Base-by-base conservation (phyloP, 2,329 filamentous ascomycete species). In the Fonsecaea erecta region DNA sequence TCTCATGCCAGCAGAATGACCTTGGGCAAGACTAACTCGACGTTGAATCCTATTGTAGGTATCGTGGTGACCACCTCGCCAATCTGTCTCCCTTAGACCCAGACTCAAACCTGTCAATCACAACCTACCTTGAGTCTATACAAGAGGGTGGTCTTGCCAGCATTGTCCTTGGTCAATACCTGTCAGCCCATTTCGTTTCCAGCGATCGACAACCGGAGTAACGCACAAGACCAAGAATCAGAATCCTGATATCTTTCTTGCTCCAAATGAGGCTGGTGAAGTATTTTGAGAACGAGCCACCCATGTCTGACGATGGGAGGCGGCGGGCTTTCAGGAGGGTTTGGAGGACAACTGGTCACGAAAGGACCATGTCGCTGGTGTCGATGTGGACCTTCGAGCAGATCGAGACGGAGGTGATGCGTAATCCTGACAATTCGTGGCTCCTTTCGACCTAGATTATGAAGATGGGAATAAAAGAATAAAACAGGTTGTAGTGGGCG, bases 41-140 rank as follows among this genome's bases (percentile, higher is more conserved):
- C 95, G 78, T 99, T 99, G 85, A 99, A 99, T 67, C 95, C 95
- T 78, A 99, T 98, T 61, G 95, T 99, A 21, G 95, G 95, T 84
- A 98, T 98, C 74, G 95, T 99, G 68, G 95, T 98, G 71, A 99
- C 95, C 52, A 99, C 95, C 79, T 99, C 95, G 76, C 95, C 95
- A 76, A 99, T 96, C 92, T 97, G 77, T 67, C 65, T 26, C 59
- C 46, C 43, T 64, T 37, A 58, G 58, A 63, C 67, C 40, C 64
- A 68, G 66, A 60, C 60, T 67, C 26, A 60, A 24, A 65, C 21
- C 9, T 52, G 66, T 52, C 34, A 21, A 24, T 24, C 54, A 59
- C 28, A 16, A 28, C 54, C 24, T 78, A 96, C 92, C 90, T 97
- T 97, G 72, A 99, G 83, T 80, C 94, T 90, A 83, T 99, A 99